Evolutionary conservation across 208 protist genomes (phyloP), one percentile per base, ranked within the genome.

Genomic region (Leishmania amazonensis): DNA sequence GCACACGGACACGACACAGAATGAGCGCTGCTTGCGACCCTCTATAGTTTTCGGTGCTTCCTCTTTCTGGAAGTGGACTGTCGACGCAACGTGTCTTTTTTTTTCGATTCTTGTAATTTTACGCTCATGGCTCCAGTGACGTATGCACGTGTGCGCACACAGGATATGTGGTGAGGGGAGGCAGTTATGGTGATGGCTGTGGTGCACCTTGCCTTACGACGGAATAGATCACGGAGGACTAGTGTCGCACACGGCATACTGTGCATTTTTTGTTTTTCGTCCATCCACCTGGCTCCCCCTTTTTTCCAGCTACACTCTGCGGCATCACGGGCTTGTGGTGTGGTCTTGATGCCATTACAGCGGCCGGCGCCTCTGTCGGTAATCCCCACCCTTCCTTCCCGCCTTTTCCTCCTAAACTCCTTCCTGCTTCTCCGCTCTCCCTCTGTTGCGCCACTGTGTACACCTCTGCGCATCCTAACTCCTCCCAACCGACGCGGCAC

Each of bases 231-330:
- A 64, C n/a, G 15, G 28, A 31, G 58, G 11, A 28, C 3, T 28
- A 6, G 58, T 24, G 58, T 64, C n/a, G 58, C 58, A 31, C 58
- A 11, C 21, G 9, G 28, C 58, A 5, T 72, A 53, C 79, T 68
- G 60, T 76, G 4, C 24, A 35, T 71, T 60, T 9, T 71, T 71
- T n/a, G 51, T 58, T 78, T 60, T 74, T 74, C 53, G n/a, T 54
- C 72, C 58, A 31, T 31, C 28, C 79, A 21, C 73, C 38, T 75
- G 28, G 24, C 71, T 31, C 15, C 31, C 24, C 17, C 17, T 3
- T 45, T 64, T 68, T 67, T 19, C 40, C 28, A 31, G 24, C 38
- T 51, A 75, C 58, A 35, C 58, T 31, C 35, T 81, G 9, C 40
- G 24, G 21, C 53, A 51, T 81, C 47, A 75, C 65, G 15, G 38